A percentile compares a stretch with the other conserved stretches of the same genome.
Evolutionary conservation across 1,284 basidiomycete genomes (phyloP).

Genomic region (Waitea zeae): DNA sequence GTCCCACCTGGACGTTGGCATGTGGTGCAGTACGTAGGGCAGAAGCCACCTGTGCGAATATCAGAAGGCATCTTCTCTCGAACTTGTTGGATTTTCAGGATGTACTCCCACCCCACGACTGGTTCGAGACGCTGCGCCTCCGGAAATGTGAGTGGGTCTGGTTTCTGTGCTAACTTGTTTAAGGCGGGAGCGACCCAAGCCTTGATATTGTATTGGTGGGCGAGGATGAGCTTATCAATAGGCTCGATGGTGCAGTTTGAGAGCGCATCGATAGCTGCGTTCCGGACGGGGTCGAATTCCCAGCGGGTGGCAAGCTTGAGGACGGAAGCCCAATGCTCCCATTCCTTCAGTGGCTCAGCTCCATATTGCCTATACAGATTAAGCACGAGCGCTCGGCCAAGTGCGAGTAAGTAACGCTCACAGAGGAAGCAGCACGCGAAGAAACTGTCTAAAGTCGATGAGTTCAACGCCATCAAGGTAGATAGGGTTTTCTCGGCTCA

Average conservation of each 20-base stretch:
- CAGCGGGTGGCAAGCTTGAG: background rate
- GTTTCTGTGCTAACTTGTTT: background rate
- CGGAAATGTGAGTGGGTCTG: background rate
- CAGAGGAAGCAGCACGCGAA: background rate
- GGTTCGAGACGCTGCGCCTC: background rate
- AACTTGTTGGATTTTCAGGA: background rate
- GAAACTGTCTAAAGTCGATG: background rate
- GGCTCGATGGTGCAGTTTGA: background rate
- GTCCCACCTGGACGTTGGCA: too few relatives aligned
- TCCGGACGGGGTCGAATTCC: background rate
- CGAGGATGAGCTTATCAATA: constrained; percentile 2
- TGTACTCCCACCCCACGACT: background rate
- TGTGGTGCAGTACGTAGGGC: too few relatives aligned
- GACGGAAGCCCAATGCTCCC: constrained; percentile 3
- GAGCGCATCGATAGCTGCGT: background rate
- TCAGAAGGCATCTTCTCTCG: too few relatives aligned
- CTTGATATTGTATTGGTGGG: background rate
- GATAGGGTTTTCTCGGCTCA: background rate
- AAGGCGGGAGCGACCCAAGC: background rate
- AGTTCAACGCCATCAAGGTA: background rate
- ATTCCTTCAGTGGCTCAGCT: background rate
- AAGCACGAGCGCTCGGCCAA: background rate
- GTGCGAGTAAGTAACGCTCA: background rate
- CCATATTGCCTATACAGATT: background rate
- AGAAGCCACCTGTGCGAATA: too few relatives aligned